Evolutionary conservation across 495 filamentous ascomycete species (phyloP), one percentile per base, ranked within the genome.

Genomic region (Aspergillus egyptiacus): DNA sequence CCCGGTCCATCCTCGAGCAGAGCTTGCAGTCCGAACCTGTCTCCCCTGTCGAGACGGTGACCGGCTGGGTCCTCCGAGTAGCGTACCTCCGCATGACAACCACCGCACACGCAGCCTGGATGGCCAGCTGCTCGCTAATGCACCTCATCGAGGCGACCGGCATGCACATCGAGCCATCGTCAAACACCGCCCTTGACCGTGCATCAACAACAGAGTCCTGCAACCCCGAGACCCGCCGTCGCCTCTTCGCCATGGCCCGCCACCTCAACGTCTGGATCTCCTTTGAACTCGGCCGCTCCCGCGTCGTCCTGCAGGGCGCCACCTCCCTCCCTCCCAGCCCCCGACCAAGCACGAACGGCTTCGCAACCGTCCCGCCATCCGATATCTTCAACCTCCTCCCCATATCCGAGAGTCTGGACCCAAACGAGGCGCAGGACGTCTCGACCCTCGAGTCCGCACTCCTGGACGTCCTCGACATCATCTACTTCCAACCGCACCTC

Each of bases 141-240:
- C 78, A 81, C 48, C 54, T 79, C 38, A 63, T 77, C 19, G 78
- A 81, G 54, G 69, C 77, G 0, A 69, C 70, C 8, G 75, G 76
- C 2, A 55, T 80, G 3, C 75, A 80, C 37, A 57, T 71, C 10
- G 74, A 80, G 52, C 50, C 53, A 0, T 40, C 71, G 5, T 45
- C 58, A 6, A 58, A 58, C 25, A 53, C 42, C 14, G 44, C 51
- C 10, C 43, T 54, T 8, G 50, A 43, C 38, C 48, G 48, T 7
- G 22, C 47, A 20, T 24, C 47, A 36, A 48, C 51, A 9, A n/a
- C n/a, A 11, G 53, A 55, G 20, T 30, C 50, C 39, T 63, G 51
- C 38, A 55, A 69, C 54, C 59, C 63, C 10, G 71, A 75, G 32
- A 62, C 59, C 43, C 70, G 68, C 19, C 66, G 67, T 0, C 66